phyloP scores from a whole-genome alignment of 257 asterid species.

The Scutellaria baicalensis region DNA sequence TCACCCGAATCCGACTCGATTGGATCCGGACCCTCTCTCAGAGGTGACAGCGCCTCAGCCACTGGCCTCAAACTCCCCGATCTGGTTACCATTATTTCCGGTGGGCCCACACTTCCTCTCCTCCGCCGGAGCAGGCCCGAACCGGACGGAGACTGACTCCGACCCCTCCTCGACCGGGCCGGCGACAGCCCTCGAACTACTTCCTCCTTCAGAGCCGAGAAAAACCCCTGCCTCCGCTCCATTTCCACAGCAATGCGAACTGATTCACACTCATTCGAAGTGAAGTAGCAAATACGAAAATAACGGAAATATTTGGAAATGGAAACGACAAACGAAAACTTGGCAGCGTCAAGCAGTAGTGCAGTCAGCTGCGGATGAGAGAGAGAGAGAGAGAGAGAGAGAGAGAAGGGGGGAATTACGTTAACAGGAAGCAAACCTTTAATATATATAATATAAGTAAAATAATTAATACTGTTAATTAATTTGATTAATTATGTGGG shows the following conservation, averaged over 20 bases:
- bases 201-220: constrained; percentile 40
- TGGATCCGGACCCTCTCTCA: constrained; percentile 68
- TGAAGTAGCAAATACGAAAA: neutral
- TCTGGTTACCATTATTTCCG: constrained; percentile 27
- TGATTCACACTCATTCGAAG: neutral
- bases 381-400: constrained; percentile 8
- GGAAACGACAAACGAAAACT: neutral
- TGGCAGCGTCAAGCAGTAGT: constrained; percentile 11
- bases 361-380: constrained; percentile 11
- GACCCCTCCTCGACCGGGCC: constrained; percentile 30
- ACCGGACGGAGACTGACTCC: constrained; percentile 36
- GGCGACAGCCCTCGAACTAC: constrained; percentile 51
- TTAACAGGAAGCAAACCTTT: constrained; percentile 22
- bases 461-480: neutral
- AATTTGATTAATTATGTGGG: neutral
- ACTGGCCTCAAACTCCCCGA: constrained; percentile 38
- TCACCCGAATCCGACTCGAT: constrained; percentile 42
- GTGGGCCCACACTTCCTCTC: constrained; percentile 26
- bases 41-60: constrained; percentile 47
- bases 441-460: neutral
- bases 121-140: constrained; percentile 34
- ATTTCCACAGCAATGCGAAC: neutral
- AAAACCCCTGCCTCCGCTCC: constrained; percentile 52
- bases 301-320: neutral
- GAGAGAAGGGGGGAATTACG: constrained; percentile 24